phyloP scores from a whole-genome alignment of 2,329 filamentous ascomycete genomes.

The Cladophialophora bantiana region DNA sequence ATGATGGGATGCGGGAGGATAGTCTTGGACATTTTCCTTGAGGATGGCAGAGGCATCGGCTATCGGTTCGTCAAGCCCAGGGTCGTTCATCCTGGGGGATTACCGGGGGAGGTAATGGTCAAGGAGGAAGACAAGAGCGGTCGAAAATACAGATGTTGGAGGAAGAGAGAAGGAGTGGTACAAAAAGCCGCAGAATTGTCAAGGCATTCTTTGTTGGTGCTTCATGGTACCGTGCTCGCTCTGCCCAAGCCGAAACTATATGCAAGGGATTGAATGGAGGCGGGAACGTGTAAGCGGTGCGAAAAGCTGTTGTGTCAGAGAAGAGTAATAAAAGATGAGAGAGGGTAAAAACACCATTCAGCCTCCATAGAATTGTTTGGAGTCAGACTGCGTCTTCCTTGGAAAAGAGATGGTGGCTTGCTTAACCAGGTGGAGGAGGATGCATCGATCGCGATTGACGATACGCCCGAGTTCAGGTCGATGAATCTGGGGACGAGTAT shows the following conservation, averaged over 20 bases:
- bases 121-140: not conserved
- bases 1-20: slow-evolving; percentile 29
- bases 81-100: slow-evolving; percentile 56
- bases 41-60: slow-evolving; percentile 55
- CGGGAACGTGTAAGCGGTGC: not conserved
- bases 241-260: not conserved
- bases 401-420: slow-evolving; percentile 1
- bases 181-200: not conserved
- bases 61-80: slow-evolving; percentile 60
- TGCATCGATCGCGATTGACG: slow-evolving; percentile 2
- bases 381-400: slow-evolving; percentile 7
- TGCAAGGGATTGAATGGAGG: slow-evolving; percentile 1
- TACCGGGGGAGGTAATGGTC: not conserved
- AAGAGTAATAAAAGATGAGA: not conserved
- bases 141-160: not conserved
- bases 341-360: not conserved
- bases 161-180: not conserved
- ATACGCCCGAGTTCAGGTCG: not conserved
- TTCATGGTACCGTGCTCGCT: not conserved
- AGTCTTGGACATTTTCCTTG: slow-evolving; percentile 50
- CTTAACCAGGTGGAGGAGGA: not conserved
- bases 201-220: not conserved
- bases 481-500: not conserved
- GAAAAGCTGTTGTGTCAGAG: not conserved
- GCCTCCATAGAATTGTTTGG: not conserved